phyloP scores from a whole-genome alignment of 345 rosid species.

The Geranium brycei region DNA sequence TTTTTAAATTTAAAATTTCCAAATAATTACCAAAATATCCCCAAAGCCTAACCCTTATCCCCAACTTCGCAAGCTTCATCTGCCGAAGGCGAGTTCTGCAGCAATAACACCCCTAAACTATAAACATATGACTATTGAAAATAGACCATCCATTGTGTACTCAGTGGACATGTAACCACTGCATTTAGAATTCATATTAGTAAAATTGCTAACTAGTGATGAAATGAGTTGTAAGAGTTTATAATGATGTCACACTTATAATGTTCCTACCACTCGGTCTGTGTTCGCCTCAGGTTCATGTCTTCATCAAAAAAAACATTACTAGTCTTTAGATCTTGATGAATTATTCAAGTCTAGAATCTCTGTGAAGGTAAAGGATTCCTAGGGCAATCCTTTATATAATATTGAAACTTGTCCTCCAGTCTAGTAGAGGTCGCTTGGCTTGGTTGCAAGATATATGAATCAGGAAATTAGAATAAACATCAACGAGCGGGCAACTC shows the following conservation, averaged over 20 bases:
- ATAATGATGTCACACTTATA: no score
- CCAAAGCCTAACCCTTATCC: no score
- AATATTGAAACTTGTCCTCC: constrained; percentile 39
- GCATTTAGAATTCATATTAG: constrained; percentile 8
- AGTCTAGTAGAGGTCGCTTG: constrained; percentile 29
- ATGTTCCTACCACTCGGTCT: constrained; percentile 39
- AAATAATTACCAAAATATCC: no score
- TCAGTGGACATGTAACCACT: constrained; percentile 45
- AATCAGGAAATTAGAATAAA: no score
- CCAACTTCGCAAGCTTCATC: no score
- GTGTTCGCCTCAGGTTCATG: constrained; percentile 62
- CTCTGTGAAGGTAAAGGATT: constrained; percentile 57
- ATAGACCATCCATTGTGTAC: constrained; percentile 63
- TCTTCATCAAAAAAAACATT: constrained; percentile 60
- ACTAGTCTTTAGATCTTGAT: constrained; percentile 26
- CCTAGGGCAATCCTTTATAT: constrained; percentile 68
- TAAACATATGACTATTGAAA: constrained; percentile 57
- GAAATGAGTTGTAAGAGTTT: no score
- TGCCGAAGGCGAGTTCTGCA: constrained; percentile 17
- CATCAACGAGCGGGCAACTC: no score
- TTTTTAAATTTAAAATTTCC: no score
- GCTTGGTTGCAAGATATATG: constrained; percentile 20
- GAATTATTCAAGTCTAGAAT: constrained; percentile 63
- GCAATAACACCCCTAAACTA: constrained; percentile 55
- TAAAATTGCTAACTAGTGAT: background rate